Base-by-base conservation (phyloP, 1,139 yeast species). In the Kurtzmaniella quercitrusa region DNA sequence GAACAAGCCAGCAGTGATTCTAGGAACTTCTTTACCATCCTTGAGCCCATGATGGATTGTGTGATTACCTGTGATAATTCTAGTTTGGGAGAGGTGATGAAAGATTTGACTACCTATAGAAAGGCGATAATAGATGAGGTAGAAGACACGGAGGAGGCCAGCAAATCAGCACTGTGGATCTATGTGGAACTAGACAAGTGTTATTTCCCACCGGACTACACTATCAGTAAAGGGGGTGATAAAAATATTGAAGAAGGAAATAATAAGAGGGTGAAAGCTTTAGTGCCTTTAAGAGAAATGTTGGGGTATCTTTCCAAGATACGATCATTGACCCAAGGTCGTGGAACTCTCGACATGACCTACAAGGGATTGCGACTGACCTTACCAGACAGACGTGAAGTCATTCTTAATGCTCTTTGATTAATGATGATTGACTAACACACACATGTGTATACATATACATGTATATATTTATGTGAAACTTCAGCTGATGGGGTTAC, bases 11-110 rank as follows among this genome's bases (percentile, higher is more conserved):
- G 55, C 29, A 60, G 53, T 2, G 49, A 49, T 1, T 56, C 65
- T n/a, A 43, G 41, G 4, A 46, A 46, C n/a, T 37, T 50, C 2
- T 79, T 77, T 55, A 73, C 81, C 1, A 61, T 90, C 1, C 69
- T 91, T 59, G 98, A 93, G 61, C 98, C 98, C 0, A 73, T 86
- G 21, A 91, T 93, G 98, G 72, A 77, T 37, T 83, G 89, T 5
- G 71, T 71, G n/a, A 82, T 93, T 1, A 77, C 75, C 42, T 85
- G 84, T 1, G 73, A 75, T 43, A 85, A 89, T 18, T 85, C 79
- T 48, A 86, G 84, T 47, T 65, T 93, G 53, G 98, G 98, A 16
- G 75, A 74, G 38, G 95, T 93, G 0, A 79, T 88, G 33, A 95
- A 89, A 54, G 98, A 93, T 50, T 61, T 73, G 45, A 65, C 70